These are phyloP conservation scores for Immersiporthe knoxdaviesiana DNA, from an alignment of 2,329 filamentous ascomycete species.

Conservation along the genomic window DNA sequence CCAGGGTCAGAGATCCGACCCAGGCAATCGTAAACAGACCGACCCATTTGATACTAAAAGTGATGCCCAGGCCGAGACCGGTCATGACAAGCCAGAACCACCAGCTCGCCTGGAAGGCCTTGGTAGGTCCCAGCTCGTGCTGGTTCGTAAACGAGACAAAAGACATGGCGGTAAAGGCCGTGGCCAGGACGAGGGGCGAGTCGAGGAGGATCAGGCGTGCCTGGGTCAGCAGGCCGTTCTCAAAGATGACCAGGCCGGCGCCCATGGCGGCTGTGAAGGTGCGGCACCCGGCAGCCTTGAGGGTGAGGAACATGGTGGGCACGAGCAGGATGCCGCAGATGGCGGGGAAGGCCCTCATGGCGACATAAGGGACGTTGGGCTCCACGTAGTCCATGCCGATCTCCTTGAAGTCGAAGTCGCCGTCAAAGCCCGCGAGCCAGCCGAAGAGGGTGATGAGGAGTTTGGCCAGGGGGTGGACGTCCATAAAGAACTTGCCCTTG, in stretches of 20 bases:
- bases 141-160: slow-evolving; percentile 96
- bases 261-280: slow-evolving; percentile 84
- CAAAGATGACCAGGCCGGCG: slow-evolving; percentile 86
- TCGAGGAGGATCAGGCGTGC: slow-evolving; percentile 95
- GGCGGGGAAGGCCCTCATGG: slow-evolving; percentile 93
- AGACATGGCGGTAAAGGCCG: slow-evolving; percentile 84
- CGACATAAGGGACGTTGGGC: slow-evolving; percentile 92
- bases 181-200: slow-evolving; percentile 90
- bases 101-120: slow-evolving; percentile 88
- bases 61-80: slow-evolving; percentile 85
- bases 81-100: slow-evolving; percentile 97
- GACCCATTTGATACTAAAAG: slow-evolving; percentile 97
- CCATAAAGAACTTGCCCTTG: slow-evolving; percentile 99
- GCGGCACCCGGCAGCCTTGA: slow-evolving; percentile 88
- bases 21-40: slow-evolving; percentile 98
- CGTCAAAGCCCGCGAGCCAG: slow-evolving; percentile 93
- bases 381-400: slow-evolving; percentile 99
- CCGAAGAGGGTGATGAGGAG: slow-evolving; percentile 93
- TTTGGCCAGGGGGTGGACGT: slow-evolving; percentile 98
- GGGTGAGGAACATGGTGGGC: slow-evolving; percentile 89
- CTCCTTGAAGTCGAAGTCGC: slow-evolving; percentile 98
- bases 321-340: slow-evolving; percentile 86
- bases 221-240: slow-evolving; percentile 94
- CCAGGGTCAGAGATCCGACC: slow-evolving; percentile 86
- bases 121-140: slow-evolving; percentile 86